Evolutionary conservation across 2,329 filamentous ascomycete genomes (phyloP).

Genomic region (Pseudovirgaria hyperparasitica): DNA sequence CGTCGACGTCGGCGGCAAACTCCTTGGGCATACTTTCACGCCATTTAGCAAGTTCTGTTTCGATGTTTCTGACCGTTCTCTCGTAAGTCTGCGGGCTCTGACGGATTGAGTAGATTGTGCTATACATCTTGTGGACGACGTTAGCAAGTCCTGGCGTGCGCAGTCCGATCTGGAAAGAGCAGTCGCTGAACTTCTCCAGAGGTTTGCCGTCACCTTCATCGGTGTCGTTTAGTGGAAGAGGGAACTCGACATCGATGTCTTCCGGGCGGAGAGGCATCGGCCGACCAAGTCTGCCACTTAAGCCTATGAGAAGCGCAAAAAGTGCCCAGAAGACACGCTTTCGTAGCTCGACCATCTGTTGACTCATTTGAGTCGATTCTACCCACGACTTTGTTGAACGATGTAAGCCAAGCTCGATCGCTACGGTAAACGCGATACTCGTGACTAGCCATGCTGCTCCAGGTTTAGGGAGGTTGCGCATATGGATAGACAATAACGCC

Average conservation of each 20-base stretch:
- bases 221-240: slow-evolving; percentile 58
- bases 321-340: slow-evolving; percentile 70
- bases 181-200: slow-evolving; percentile 37
- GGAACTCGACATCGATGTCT: slow-evolving; percentile 69
- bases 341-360: slow-evolving; percentile 57
- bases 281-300: slow-evolving; percentile 62
- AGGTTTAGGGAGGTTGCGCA: slow-evolving; percentile 68
- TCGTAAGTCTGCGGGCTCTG: slow-evolving; percentile 52
- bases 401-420: slow-evolving; percentile 65
- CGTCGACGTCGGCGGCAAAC: slow-evolving; percentile 43
- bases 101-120: slow-evolving; percentile 60
- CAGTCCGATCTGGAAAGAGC: slow-evolving; percentile 54
- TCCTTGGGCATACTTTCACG: slow-evolving; percentile 50
- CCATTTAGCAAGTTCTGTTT: slow-evolving; percentile 51
- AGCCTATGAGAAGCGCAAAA: slow-evolving; percentile 50
- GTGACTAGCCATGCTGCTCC: slow-evolving; percentile 59
- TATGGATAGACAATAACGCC: slow-evolving; percentile 56
- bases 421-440: slow-evolving; percentile 51
- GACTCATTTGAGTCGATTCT: slow-evolving; percentile 27
- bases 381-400: slow-evolving; percentile 51
- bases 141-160: slow-evolving; percentile 52
- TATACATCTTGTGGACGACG: slow-evolving; percentile 61
- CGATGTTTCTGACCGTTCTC: slow-evolving; percentile 49
- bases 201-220: slow-evolving; percentile 45
- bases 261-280: slow-evolving; percentile 63